Base-by-base conservation (phyloP, 352 stramenopile genomes). In the Phytophthora litchii region DNA sequence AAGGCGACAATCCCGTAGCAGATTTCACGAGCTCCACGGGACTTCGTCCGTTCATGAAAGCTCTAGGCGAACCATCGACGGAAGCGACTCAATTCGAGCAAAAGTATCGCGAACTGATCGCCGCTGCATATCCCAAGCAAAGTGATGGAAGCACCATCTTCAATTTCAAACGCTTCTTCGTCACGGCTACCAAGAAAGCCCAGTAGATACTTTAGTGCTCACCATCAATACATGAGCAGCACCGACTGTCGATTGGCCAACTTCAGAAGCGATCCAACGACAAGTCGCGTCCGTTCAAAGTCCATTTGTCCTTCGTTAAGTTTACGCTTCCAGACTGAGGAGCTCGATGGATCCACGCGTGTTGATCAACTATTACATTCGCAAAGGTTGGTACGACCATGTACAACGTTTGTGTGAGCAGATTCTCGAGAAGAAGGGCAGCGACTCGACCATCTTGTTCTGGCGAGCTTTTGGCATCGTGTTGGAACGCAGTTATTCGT, bases 291-390 rank as follows among this genome's bases (percentile, higher is more conserved):
- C 49, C 41, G 47, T 48, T 50, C 48, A 23, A 48, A 37, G 23
- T 17, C 10, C 23, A 11, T 13, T 42, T 8, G 11, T 3, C 11
- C 40, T 37, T 16, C 8, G 11, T 43, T n/a, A n/a, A n/a, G n/a
- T n/a, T n/a, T n/a, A n/a, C 23, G 23, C 23, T 27, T 27, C 19
- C 37, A 46, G 3, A 17, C 54, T 64, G 53, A 59, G 54, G 41
- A 60, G 47, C 29, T 32, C 41, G n/a, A 63, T 88, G 68, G 84
- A 93, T 29, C 68, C 78, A 19, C 78, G 76, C 38, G 84, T 83
- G 47, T 65, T 94, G 23, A 91, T 92, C 72, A 91, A 94, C 63
- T 95, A 92, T 63, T 97, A 96, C 67, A 54, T 93, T 34, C 83
- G 88, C 58, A 91, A 95, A 60, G 83, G 88, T 45, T 95, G 88